A percentile compares a stretch with the other conserved stretches of the same genome.
Evolutionary conservation across 208 protist species (phyloP).

Genomic region (Crithidia sp.): DNA sequence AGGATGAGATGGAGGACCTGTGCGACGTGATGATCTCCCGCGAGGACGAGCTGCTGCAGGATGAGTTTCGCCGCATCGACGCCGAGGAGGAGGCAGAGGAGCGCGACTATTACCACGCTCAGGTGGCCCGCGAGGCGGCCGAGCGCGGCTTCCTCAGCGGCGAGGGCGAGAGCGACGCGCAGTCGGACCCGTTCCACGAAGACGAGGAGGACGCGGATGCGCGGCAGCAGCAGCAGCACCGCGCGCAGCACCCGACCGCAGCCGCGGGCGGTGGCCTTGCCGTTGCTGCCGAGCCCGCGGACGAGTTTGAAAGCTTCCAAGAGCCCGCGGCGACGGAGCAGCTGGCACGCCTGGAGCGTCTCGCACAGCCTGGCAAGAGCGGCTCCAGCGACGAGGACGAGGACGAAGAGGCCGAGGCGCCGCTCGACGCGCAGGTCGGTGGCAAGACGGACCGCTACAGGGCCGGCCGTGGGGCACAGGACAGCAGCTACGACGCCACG

Average conservation of each 20-base stretch:
- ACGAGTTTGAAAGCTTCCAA: constrained; percentile 49
- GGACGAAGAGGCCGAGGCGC: constrained; percentile 16
- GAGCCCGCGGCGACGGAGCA: constrained; percentile 14
- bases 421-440: constrained; percentile 15
- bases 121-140: constrained; percentile 19
- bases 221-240: constrained; percentile 8
- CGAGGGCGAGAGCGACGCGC: constrained; percentile 22
- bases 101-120: constrained; percentile 23
- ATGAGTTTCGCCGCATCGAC: constrained; percentile 45
- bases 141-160: constrained; percentile 20
- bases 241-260: not conserved
- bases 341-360: constrained; percentile 31
- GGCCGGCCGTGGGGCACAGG: constrained; percentile 10
- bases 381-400: constrained; percentile 12
- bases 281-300: constrained; percentile 25
- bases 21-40: constrained; percentile 55
- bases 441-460: constrained; percentile 19
- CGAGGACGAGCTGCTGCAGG: constrained; percentile 43
- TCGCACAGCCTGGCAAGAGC: constrained; percentile 14
- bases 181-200: constrained; percentile 33
- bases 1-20: constrained; percentile 38
- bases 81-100: constrained; percentile 45
- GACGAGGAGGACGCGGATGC: constrained; percentile 30
- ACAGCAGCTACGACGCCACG: not conserved
- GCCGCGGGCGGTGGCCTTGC: constrained; percentile 9